Conservation (phyloP, 306 rosid species). For the Chamaecrista fasciculata region DNA sequence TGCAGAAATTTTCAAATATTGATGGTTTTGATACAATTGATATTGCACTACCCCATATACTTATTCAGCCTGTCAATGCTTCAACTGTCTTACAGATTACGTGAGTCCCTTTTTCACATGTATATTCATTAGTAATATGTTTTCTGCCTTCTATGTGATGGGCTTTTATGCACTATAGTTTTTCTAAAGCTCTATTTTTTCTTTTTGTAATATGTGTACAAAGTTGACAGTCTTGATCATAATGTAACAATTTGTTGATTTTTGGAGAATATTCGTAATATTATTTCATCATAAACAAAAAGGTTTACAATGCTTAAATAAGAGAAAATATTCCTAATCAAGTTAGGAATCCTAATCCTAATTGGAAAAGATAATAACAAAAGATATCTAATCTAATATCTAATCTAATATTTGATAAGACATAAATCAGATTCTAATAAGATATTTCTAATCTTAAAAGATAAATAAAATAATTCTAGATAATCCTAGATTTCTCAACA, state of each 20-base stretch:
- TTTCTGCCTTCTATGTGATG: not conserved
- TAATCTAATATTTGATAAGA: too few relatives aligned
- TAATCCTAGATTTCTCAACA: too few relatives aligned
- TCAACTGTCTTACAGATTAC: slow-evolving; percentile 64
- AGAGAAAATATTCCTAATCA: too few relatives aligned
- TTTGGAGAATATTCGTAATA: not conserved
- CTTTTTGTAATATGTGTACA: not conserved
- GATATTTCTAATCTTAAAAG: too few relatives aligned
- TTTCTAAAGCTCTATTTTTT: not conserved
- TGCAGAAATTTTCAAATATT: slow-evolving; percentile 52
- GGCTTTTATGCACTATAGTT: not conserved
- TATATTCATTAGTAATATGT: not conserved
- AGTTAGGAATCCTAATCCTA: too few relatives aligned
- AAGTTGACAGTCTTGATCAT: not conserved
- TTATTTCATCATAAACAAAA: too few relatives aligned
- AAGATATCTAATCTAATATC: too few relatives aligned
- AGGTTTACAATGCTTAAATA: too few relatives aligned
- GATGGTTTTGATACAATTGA: slow-evolving; percentile 40
- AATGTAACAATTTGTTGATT: not conserved
- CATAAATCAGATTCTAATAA: too few relatives aligned
- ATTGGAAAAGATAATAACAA: too few relatives aligned
- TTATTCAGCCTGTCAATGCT: slow-evolving; percentile 60
- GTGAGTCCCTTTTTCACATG: slow-evolving; percentile 46
- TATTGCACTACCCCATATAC: slow-evolving; percentile 55
- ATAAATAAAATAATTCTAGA: not conserved